phyloP scores from a whole-genome alignment of 768 basidiomycete species.

The Tricholoma hemisulphureum region DNA sequence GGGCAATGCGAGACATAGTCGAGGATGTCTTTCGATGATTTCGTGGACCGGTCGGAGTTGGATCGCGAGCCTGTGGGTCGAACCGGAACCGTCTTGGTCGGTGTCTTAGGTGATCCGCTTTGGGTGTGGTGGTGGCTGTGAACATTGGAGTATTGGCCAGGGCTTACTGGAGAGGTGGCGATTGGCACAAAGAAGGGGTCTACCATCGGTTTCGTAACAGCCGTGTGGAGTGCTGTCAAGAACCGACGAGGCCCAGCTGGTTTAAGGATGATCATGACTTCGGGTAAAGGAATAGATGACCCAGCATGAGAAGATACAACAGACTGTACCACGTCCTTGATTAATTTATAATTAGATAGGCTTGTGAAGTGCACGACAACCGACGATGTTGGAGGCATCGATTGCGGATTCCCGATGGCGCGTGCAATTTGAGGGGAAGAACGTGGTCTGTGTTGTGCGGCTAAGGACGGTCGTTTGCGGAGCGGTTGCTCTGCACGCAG shows the following conservation, averaged over 20 bases:
- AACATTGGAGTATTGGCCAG: constrained; percentile 52
- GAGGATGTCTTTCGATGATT: constrained; percentile 48
- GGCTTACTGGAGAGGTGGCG: constrained; percentile 84
- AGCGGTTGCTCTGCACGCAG: constrained; percentile 56
- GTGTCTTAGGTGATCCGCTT: constrained; percentile 37
- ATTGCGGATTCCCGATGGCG: constrained; percentile 38
- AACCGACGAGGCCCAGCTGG: constrained; percentile 94
- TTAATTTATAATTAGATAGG: constrained; percentile 81
- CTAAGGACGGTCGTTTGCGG: constrained; percentile 68
- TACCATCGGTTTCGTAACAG: constrained; percentile 78
- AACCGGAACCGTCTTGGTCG: constrained; percentile 36
- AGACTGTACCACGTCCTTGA: constrained; percentile 82
- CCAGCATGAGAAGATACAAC: constrained; percentile 49
- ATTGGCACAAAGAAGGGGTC: constrained; percentile 95
- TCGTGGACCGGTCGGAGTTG: constrained; percentile 62
- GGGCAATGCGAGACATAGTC: constrained; percentile 43
- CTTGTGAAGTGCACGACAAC: constrained; percentile 92
- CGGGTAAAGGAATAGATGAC: constrained; percentile 57
- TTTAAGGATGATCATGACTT: constrained; percentile 96
- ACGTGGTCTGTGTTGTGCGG: constrained; percentile 66
- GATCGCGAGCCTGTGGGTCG: constrained; percentile 53
- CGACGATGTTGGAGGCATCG: constrained; percentile 26
- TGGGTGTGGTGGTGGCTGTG: constrained; percentile 29
- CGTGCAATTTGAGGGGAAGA: constrained; percentile 81
- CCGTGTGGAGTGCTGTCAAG: constrained; percentile 89